Conservation (phyloP, 176 grass and related monocot genomes). For the Paspalum vaginatum region DNA sequence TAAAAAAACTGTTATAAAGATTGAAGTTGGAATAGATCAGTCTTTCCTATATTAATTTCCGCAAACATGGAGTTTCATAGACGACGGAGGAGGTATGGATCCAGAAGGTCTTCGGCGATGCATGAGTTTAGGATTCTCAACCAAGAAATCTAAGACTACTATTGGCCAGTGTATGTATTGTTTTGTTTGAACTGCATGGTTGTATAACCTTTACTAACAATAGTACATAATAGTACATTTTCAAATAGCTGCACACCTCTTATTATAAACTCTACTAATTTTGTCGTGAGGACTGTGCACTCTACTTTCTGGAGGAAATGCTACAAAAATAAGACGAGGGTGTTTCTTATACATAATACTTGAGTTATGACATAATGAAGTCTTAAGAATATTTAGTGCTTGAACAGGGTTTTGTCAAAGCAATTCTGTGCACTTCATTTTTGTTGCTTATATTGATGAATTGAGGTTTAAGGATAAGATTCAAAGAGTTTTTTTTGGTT, state of each 20-base stretch:
- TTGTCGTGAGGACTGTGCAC: constrained; percentile 15
- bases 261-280: background rate
- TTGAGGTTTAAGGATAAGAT: background rate
- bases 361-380: background rate
- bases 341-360: background rate
- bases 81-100: constrained; percentile 98
- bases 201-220: constrained; percentile 17
- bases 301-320: constrained; percentile 5
- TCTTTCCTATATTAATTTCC: background rate
- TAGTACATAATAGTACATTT: background rate
- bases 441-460: constrained; percentile 13
- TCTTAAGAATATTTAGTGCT: background rate
- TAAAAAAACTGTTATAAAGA: background rate
- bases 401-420: background rate
- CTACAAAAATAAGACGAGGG: background rate
- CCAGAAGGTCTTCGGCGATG: constrained; percentile 84
- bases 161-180: constrained; percentile 87
- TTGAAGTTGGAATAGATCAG: background rate
- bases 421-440: constrained; percentile 9
- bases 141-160: constrained; percentile 91
- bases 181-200: constrained; percentile 22
- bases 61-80: constrained; percentile 47
- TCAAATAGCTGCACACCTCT: background rate
- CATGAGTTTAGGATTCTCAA: constrained; percentile 97
- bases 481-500: constrained; percentile 1